Conservation (phyloP, 352 stramenopile species). For the Globisporangium canariense region DNA sequence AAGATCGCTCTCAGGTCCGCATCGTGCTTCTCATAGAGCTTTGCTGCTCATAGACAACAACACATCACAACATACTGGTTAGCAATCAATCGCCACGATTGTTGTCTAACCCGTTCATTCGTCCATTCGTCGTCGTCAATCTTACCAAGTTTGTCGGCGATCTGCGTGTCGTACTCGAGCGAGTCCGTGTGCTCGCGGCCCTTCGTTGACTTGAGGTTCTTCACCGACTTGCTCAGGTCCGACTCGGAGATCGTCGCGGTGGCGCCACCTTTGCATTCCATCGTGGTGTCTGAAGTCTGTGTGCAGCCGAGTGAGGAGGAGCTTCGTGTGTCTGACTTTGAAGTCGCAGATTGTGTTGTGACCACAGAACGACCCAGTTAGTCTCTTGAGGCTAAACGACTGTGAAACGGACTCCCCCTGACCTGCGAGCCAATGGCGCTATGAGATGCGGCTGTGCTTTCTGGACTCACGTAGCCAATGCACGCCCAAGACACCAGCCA, state of each 20-base stretch:
- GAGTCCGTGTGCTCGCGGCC: slow-evolving; percentile 64
- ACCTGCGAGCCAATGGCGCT: neutral
- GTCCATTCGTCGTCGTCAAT: too few species aligned
- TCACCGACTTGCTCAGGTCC: slow-evolving; percentile 60
- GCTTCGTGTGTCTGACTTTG: slow-evolving; percentile 1
- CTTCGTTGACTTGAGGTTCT: slow-evolving; percentile 62
- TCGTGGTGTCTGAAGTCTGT: slow-evolving; percentile 11
- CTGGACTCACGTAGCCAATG: neutral
- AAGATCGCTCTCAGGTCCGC: slow-evolving; percentile 69
- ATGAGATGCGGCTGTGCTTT: slow-evolving; percentile 5
- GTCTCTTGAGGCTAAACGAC: neutral
- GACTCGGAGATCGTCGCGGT: slow-evolving; percentile 38
- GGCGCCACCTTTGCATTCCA: slow-evolving; percentile 56
- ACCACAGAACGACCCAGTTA: neutral
- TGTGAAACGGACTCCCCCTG: slow-evolving; percentile 1
- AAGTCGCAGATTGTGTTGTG: slow-evolving; percentile 2
- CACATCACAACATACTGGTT: neutral
- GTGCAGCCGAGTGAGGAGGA: slow-evolving; percentile 1
- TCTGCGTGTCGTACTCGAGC: slow-evolving; percentile 56
- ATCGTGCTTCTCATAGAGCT: slow-evolving; percentile 61
- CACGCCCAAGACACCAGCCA: neutral
- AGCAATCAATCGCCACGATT: neutral
- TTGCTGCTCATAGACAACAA: slow-evolving; percentile 17
- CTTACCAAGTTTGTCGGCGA: slow-evolving; percentile 42
- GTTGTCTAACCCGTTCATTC: too few species aligned